Evolutionary conservation across 306 rosid species (phyloP), one percentile per base, ranked within the genome.

Genomic region (Heteromeles arbutifolia): DNA sequence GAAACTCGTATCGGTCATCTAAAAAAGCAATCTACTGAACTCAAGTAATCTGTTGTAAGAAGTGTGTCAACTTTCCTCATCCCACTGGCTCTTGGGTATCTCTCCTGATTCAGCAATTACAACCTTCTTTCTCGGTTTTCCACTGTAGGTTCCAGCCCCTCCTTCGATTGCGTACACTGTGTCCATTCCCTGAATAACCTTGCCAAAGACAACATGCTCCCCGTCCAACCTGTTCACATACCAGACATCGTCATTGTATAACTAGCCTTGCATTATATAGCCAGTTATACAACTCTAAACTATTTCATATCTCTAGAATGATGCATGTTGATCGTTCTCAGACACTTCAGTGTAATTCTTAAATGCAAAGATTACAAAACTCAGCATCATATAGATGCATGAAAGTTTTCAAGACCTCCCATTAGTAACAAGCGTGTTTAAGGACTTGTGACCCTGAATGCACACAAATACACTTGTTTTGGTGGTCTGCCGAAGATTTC

Each of bases 171-270:
- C 84, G 75, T 88, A 90, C 58, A 92, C 93, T 31, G 15, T 69
- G 68, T 92, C 97, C 97, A 92, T 92, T 64, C 97, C 97, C 85
- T 90, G 90, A 50, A 92, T 69, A 65, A 92, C 93, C 86, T 84
- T 90, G 54, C 97, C 96, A 67, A 92, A 88, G 61, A 88, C 93
- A 31, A 90, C 97, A 62, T 92, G 96, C 63, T 92, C 97, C 66
- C 96, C 92, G 73, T 92, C 96, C 89, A 92, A 85, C 97, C 93
- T 92, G 90, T 19, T 45, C 34, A 62, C 56, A 41, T 29, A 32
- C 13, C 72, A 72, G 7, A 48, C 22, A 78, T 39, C 43, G 24
- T 57, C 43, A 74, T 69, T 69, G 59, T 26, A 72, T 13, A 63
- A 67, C 72, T 6, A 50, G 58, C 74, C 22, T 52, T 18, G 1